Evolutionary conservation across 2,329 filamentous ascomycete species (phyloP), one percentile per base, ranked within the genome.

Genomic region (Aspergillus neoniger): DNA sequence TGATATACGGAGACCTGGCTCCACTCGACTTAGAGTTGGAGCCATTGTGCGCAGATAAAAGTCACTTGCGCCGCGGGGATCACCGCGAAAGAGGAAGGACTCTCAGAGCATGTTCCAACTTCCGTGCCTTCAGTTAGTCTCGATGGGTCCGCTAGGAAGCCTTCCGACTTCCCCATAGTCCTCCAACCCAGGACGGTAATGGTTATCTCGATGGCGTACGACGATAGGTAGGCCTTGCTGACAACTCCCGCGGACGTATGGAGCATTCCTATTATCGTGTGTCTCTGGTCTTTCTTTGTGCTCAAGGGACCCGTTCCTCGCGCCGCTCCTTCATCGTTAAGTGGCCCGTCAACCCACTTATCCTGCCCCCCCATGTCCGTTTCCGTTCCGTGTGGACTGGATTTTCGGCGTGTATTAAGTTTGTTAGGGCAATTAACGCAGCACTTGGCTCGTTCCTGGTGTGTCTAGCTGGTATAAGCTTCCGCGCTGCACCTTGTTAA

Each of bases 101-200:
- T 28, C 25, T 15, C 44, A 15, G 44, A 49, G 19, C 21, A 30
- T 49, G 44, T 30, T 49, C 25, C 25, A 28, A 28, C 25, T 28
- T 28, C 44, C 44, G 44, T 49, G 44, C 44, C 25, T 30, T 30
- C 44, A 28, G 44, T 23, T 49, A 49, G 44, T 28, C 25, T 12
- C 44, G 44, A 49, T 49, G 44, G 44, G 44, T 30, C 44, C 44
- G 14, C 44, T 49, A 49, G 44, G 44, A 49, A 49, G 14, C 44
- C n/a, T 49, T 49, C 44, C 44, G 44, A 49, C 44, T 49, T 49
- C 44, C 44, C 44, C 44, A 49, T 49, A 49, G 44, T 49, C 44
- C 44, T 30, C 44, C 44, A 49, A 49, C 19, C 44, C 44, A 49
- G 14, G 30, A 49, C 23, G 44, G 44, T 44, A 30, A 49, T 49